Base-by-base conservation (phyloP, 352 stramenopile species). In the Pythium grandisporangium region DNA sequence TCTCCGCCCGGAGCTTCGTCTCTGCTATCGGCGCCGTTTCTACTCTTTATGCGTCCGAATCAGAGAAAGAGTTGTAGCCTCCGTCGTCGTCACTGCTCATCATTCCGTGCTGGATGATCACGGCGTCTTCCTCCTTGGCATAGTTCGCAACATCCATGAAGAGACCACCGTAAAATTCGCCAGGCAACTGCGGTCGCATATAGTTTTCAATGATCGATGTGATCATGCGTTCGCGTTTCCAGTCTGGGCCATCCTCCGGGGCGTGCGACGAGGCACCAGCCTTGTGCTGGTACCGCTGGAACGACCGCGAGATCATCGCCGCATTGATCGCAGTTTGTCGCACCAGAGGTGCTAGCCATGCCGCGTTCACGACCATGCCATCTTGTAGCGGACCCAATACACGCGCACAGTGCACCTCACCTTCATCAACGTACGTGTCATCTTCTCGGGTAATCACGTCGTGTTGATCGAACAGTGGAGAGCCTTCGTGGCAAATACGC, bases 251-350 rank as follows among this genome's bases (percentile, higher is more conserved):
- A 6, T 81, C 61, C 20, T 70, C 70, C n/a, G 70, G 65, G 25
- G 67, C 66, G 3, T 56, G 27, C 16, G 74, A 66, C 16, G 79
- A 72, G 17, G 65, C 67, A 16, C 77, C 77, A 51, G 85, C 76
- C 10, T 79, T 63, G 43, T 85, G 70, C 48, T 91, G 77, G 47
- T 85, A 87, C 17, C 72, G 62, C 42, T 85, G 72, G 52, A 77
- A 91, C 2, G 74, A 55, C 8, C 77, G 66, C 2, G 74, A 79
- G 14, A 91, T 62, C 47, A 72, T 71, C 1, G 74, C 63, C 2
- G 80, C 80, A 42, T 93, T 93, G 38, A 91, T 76, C 6, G 77
- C 80, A 5, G 80, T 93, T 25, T 91, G 77, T 1, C 80, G 77
- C n/a, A 91, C 70, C 2, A 93, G 49, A 6, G 80, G 77, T 20